These are phyloP conservation scores for Talaromyces liani DNA, from an alignment of 495 filamentous ascomycete species.

Conservation along the genomic window DNA sequence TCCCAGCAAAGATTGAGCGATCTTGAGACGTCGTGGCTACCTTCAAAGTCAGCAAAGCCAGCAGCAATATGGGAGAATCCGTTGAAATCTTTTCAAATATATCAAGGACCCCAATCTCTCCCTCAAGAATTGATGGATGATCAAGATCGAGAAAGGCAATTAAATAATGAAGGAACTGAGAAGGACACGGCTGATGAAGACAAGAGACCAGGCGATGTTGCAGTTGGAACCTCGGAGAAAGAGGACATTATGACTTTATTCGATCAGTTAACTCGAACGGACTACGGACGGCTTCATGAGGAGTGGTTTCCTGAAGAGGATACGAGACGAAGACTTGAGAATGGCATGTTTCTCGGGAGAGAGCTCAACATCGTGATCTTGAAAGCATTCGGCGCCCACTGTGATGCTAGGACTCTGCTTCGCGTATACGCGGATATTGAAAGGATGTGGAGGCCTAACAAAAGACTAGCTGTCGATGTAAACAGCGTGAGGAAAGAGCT, in stretches of 20 bases:
- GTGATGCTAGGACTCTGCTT: constrained; percentile 27
- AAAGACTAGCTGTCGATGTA: constrained; percentile 31
- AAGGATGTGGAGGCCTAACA: constrained; percentile 31
- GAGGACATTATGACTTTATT: background rate
- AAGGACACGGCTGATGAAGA: background rate
- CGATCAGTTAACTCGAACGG: background rate
- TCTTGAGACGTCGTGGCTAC: background rate
- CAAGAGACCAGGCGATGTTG: background rate
- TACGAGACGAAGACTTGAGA: constrained; percentile 26
- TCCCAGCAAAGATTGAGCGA: constrained; percentile 23
- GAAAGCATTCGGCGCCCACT: constrained; percentile 36
- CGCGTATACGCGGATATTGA: constrained; percentile 37
- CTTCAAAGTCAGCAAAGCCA: background rate
- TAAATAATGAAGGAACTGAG: background rate
- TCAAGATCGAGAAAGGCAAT: background rate
- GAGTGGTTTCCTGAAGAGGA: constrained; percentile 9
- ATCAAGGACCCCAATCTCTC: background rate
- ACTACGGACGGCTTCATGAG: background rate
- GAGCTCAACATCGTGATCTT: constrained; percentile 33
- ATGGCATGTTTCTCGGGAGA: constrained; percentile 37
- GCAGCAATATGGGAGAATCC: constrained; percentile 30
- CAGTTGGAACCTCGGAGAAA: background rate
- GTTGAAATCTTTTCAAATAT: constrained; percentile 7
- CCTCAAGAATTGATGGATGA: background rate
- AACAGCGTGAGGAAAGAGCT: constrained; percentile 32